A percentile compares a stretch with the other conserved stretches of the same genome.
phyloP scores from a whole-genome alignment of 352 stramenopile species.

The Pythium rhizo-oryzae region DNA sequence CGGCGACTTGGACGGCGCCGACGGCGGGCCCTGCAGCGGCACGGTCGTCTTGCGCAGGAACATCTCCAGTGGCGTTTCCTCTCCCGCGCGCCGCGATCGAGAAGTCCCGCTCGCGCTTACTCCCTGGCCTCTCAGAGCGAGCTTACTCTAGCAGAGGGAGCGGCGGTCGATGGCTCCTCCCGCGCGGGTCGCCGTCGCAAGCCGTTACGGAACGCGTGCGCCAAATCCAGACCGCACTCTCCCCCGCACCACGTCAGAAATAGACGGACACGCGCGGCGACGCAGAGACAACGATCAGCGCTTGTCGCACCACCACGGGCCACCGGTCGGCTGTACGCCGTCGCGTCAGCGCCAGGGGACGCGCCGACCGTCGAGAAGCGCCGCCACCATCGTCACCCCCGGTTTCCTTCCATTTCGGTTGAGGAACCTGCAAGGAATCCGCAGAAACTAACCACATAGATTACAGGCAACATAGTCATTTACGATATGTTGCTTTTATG shows the following conservation, averaged over 20 bases:
- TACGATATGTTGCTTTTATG: neutral
- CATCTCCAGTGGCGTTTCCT: slow-evolving; percentile 3
- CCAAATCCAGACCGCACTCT: too few species aligned
- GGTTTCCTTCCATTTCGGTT: too few species aligned
- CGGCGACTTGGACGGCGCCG: slow-evolving; percentile 26
- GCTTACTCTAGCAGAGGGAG: neutral
- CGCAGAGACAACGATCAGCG: too few species aligned
- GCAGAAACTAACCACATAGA: too few species aligned
- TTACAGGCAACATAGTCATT: neutral
- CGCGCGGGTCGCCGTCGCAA: neutral
- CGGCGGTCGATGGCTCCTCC: neutral
- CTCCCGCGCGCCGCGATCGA: neutral
- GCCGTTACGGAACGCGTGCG: neutral
- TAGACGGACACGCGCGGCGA: neutral
- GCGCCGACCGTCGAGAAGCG: too few species aligned
- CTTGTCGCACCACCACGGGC: too few species aligned
- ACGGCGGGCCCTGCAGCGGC: slow-evolving; percentile 14
- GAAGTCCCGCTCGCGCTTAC: neutral
- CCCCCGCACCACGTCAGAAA: neutral
- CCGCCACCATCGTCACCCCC: too few species aligned
- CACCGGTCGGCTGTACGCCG: too few species aligned
- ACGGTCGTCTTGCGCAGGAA: slow-evolving; percentile 29
- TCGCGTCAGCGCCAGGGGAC: too few species aligned
- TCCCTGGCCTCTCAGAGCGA: neutral
- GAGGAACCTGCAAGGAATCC: too few species aligned